Evolutionary conservation across 371 early-diverging fungal species (phyloP).

Genomic region (Amoeboaphelidium protococcarum): DNA sequence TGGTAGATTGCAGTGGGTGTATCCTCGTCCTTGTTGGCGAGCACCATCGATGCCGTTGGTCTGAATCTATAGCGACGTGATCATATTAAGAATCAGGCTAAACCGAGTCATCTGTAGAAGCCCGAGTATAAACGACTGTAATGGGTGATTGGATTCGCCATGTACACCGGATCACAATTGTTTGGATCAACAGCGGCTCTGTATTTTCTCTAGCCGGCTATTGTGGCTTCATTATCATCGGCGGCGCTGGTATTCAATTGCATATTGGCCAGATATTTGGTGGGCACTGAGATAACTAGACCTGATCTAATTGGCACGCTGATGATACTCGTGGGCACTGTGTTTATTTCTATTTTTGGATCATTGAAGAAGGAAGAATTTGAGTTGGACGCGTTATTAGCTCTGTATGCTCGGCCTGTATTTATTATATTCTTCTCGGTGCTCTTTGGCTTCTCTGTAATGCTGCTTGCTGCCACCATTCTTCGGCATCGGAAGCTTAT

Average conservation of each 20-base stretch:
- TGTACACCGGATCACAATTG: slow-evolving; percentile 29
- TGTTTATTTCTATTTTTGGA: slow-evolving; percentile 12
- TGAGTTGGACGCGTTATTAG: not conserved
- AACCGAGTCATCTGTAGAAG: slow-evolving; percentile 16
- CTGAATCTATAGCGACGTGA: slow-evolving; percentile 33
- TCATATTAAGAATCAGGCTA: slow-evolving; percentile 27
- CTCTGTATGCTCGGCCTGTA: slow-evolving; percentile 10
- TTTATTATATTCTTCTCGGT: slow-evolving; percentile 36
- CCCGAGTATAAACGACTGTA: slow-evolving; percentile 31
- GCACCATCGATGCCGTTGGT: slow-evolving; percentile 37
- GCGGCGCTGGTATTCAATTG: slow-evolving; percentile 39
- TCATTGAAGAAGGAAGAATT: not conserved
- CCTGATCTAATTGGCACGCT: slow-evolving; percentile 33
- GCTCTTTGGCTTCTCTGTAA: slow-evolving; percentile 10
- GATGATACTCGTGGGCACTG: slow-evolving; percentile 28
- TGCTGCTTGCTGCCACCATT: not conserved
- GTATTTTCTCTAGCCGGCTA: slow-evolving; percentile 38
- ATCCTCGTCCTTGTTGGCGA: slow-evolving; percentile 10
- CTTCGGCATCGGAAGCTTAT: not conserved
- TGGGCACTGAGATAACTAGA: slow-evolving; percentile 29
- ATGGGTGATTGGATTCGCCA: slow-evolving; percentile 36
- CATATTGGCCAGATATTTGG: slow-evolving; percentile 34
- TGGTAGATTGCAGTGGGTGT: not conserved
- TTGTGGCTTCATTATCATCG: slow-evolving; percentile 41
- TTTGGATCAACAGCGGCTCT: slow-evolving; percentile 36